phyloP scores from a whole-genome alignment of 257 asterid species.

The Solanum rostratum region DNA sequence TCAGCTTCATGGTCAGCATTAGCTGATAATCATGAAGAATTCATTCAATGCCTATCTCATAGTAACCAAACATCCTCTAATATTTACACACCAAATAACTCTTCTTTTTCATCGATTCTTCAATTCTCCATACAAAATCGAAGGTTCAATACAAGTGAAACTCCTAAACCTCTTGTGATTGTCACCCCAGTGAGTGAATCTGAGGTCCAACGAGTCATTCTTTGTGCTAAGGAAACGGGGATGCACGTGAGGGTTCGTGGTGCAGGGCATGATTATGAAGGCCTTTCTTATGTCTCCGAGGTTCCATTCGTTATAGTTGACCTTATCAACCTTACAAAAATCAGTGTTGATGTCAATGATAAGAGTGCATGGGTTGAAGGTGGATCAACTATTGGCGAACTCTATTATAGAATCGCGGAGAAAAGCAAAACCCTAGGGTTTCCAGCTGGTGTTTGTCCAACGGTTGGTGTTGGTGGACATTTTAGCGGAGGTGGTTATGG shows the following conservation, averaged over 20 bases:
- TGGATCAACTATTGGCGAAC: conserved; percentile 1
- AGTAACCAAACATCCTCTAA: neutral
- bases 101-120: neutral
- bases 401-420: neutral
- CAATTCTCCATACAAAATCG: neutral
- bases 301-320: neutral
- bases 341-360: neutral
- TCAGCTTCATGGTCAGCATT: neutral
- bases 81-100: neutral
- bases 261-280: conserved; percentile 8
- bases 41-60: neutral
- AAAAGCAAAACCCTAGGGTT: conserved; percentile 3
- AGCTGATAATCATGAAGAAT: neutral
- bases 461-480: conserved; percentile 2
- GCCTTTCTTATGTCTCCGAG: neutral
- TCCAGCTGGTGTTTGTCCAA: conserved; percentile 1
- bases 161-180: neutral
- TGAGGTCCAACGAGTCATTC: neutral
- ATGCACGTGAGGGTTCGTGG: conserved; percentile 1
- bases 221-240: neutral
- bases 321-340: neutral
- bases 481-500: conserved; percentile 9
- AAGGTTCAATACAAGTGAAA: neutral
- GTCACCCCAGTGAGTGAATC: neutral
- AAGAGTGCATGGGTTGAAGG: conserved; percentile 7